Evolutionary conservation across 768 basidiomycete species (phyloP).

Genomic region (Hypholoma sublateritium): DNA sequence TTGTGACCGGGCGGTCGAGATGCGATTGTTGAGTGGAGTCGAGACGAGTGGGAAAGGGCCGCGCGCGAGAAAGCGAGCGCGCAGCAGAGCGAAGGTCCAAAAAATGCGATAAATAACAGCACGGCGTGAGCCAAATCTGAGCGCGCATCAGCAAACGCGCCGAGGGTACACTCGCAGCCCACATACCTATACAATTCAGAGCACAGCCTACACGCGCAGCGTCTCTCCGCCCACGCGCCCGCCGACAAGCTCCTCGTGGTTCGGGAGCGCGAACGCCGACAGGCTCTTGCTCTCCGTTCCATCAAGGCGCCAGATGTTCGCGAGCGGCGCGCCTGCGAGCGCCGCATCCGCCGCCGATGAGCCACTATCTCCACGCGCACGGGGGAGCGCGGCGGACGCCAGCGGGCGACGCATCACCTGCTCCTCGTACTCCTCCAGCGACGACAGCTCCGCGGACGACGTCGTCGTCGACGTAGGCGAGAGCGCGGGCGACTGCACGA

Average conservation of each 20-base stretch:
- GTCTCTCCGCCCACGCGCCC: conserved; percentile 36
- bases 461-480: conserved; percentile 57
- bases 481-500: conserved; percentile 65
- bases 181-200: not conserved
- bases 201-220: conserved; percentile 17
- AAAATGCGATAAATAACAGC: not conserved
- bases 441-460: conserved; percentile 66
- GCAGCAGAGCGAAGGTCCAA: not conserved
- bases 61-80: not conserved
- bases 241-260: conserved; percentile 31
- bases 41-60: not conserved
- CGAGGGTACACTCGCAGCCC: too few relatives aligned
- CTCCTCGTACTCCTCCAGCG: conserved; percentile 58
- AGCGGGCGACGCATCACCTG: not conserved
- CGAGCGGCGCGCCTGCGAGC: conserved; percentile 23
- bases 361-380: conserved; percentile 25
- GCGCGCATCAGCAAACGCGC: too few relatives aligned
- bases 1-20: not conserved
- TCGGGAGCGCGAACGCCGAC: conserved; percentile 47
- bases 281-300: conserved; percentile 66
- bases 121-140: not conserved
- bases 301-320: conserved; percentile 73
- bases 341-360: conserved; percentile 16
- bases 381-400: conserved; percentile 22
- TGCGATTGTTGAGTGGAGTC: not conserved